These are phyloP conservation scores for Diaporthe destruens DNA, from an alignment of 2,329 filamentous ascomycete genomes.

Conservation along the genomic window DNA sequence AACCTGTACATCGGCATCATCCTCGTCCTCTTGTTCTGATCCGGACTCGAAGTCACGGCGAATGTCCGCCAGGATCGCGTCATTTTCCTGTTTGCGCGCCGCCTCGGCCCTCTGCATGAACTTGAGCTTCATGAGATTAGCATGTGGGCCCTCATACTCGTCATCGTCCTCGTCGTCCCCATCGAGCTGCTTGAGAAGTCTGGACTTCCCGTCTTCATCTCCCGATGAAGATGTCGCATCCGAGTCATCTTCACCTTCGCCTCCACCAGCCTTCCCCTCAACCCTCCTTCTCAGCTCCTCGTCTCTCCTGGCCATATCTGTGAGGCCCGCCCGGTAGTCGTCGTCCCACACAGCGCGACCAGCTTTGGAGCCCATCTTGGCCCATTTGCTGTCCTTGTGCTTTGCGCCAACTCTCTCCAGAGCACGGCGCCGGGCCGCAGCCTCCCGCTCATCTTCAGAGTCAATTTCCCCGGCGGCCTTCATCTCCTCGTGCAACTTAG, in stretches of 20 bases:
- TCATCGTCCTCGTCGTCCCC: slow-evolving; percentile 61
- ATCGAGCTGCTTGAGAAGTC: slow-evolving; percentile 63
- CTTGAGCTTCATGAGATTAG: slow-evolving; percentile 84
- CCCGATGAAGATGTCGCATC: slow-evolving; percentile 70
- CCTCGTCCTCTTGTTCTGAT: slow-evolving; percentile 61
- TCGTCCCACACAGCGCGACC: slow-evolving; percentile 91
- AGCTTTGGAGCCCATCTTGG: slow-evolving; percentile 83
- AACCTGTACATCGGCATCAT: slow-evolving; percentile 67
- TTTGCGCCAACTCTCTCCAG: slow-evolving; percentile 87
- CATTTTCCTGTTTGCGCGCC: slow-evolving; percentile 81
- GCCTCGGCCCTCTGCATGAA: slow-evolving; percentile 96
- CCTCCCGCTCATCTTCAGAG: slow-evolving; percentile 75
- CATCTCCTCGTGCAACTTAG: slow-evolving; percentile 64
- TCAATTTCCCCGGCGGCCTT: slow-evolving; percentile 69
- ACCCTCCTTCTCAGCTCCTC: slow-evolving; percentile 86
- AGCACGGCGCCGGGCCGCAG: slow-evolving; percentile 79
- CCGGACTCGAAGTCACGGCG: slow-evolving; percentile 78
- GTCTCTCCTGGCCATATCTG: slow-evolving; percentile 84
- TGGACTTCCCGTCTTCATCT: slow-evolving; percentile 64
- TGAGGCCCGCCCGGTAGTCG: slow-evolving; percentile 81
- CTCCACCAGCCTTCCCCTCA: slow-evolving; percentile 70
- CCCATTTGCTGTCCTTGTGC: slow-evolving; percentile 92
- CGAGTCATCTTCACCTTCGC: slow-evolving; percentile 55
- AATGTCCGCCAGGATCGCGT: slow-evolving; percentile 78
- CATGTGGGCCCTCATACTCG: slow-evolving; percentile 67